These are phyloP conservation scores for Pestalotiopsis sp. DNA, from an alignment of 2,329 filamentous ascomycete genomes.

Conservation along the genomic window DNA sequence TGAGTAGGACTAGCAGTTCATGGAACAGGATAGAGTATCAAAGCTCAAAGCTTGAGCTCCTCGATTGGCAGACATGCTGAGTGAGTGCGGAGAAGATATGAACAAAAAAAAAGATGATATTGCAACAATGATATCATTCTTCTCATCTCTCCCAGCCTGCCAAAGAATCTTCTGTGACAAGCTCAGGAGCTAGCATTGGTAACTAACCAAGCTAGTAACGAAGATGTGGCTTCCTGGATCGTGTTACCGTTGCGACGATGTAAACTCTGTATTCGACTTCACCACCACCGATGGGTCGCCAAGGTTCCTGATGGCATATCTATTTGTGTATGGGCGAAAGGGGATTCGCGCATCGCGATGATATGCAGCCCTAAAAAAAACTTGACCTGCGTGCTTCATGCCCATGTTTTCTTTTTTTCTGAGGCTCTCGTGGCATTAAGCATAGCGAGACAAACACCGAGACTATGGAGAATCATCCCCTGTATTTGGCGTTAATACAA, in stretches of 20 bases:
- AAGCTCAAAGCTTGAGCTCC: not conserved
- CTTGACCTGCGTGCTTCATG: not conserved
- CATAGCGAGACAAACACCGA: not conserved
- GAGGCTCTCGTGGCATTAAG: not conserved
- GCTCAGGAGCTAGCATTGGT: not conserved
- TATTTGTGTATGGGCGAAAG: not conserved
- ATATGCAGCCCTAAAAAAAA: not conserved
- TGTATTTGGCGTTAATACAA: not conserved
- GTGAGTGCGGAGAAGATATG: not conserved
- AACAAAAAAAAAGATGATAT: not conserved
- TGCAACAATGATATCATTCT: constrained; percentile 3
- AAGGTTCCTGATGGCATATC: not conserved
- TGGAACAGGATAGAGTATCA: not conserved
- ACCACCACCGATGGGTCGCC: not conserved
- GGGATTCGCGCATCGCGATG: not conserved
- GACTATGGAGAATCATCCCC: not conserved
- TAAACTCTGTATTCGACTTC: not conserved
- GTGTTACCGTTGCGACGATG: not conserved
- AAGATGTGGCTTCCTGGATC: not conserved
- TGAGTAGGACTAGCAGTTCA: not conserved
- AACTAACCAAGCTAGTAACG: not conserved
- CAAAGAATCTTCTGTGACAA: not conserved
- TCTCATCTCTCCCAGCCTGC: not conserved
- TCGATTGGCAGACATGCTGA: not conserved
- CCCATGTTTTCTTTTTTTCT: not conserved